Evolutionary conservation across 2,329 filamentous ascomycete genomes (phyloP), one percentile per base, ranked within the genome.

Genomic region (Purpureocillium lavendulum): DNA sequence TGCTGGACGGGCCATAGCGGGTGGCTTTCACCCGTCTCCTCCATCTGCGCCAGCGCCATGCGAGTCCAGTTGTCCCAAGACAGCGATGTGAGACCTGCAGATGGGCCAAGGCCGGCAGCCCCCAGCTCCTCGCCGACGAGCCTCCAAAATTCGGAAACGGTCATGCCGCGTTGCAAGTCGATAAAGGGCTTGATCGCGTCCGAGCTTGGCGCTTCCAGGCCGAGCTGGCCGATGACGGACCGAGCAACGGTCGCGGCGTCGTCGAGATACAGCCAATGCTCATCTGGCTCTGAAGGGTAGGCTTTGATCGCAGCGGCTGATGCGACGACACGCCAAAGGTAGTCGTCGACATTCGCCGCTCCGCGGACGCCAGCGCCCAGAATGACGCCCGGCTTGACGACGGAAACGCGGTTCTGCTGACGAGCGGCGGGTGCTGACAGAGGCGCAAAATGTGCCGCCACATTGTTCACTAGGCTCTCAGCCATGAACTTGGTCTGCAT

Each of bases 1-100:
- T 45, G 44, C 30, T 53, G 49, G 9, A 55, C 50, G 1, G 52
- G 43, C 49, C 50, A 55, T 6, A 55, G 28, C 7, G 47, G 49
- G 35, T 55, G 52, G 3, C 17, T 37, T 4, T 51, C 38, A 0
- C 49, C 47, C 3, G 41, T 35, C 4, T 29, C 12, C 4, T 45
- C 35, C 9, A 49, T 42, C 2, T 41, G 24, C 9, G 29, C 42
- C 14, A 42, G 8, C 4, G 40, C 41, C 8, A 24, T 30, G n/a
- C 41, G 29, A 3, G 33, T 31, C 50, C 50, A 52, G 1, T 45
- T 43, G 3, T 42, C 30, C 46, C 45, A 50, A 1, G 38, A 17
- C 16, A 36, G 26, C n/a, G 35, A 36, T 17, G 11, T 10, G 14
- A 5, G 14, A 13, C 12, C 29, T 36, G 5, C 16, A 4, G 17